These are phyloP conservation scores for Firmiana major DNA, from an alignment of 345 rosid species.

Conservation along the genomic window DNA sequence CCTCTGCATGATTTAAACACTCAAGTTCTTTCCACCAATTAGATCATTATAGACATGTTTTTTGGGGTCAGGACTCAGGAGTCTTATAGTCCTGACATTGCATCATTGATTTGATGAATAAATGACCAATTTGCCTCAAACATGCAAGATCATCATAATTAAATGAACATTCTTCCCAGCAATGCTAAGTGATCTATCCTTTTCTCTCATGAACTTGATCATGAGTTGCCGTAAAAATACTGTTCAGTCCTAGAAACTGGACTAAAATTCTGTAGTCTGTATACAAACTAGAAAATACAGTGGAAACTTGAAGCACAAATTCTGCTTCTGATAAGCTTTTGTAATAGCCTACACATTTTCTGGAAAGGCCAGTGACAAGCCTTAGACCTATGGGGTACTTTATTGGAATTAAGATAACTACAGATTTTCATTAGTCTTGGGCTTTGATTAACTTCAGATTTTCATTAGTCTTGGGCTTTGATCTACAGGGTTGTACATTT, in stretches of 20 bases:
- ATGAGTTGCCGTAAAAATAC: neutral
- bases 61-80: neutral
- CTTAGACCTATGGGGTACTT: too few relatives aligned
- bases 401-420: too few relatives aligned
- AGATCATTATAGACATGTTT: neutral
- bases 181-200: neutral
- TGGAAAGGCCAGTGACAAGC: too few relatives aligned
- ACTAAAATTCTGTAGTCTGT: neutral
- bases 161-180: neutral
- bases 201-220: neutral
- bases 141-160: neutral
- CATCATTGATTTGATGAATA: neutral
- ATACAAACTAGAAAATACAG: too few relatives aligned
- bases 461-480: too few relatives aligned
- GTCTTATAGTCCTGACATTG: neutral
- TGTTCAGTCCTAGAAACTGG: too few relatives aligned
- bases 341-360: too few relatives aligned
- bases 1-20: neutral
- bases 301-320: too few relatives aligned
- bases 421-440: too few relatives aligned
- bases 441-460: too few relatives aligned
- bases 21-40: neutral
- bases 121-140: neutral
- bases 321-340: too few relatives aligned
- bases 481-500: too few relatives aligned